Evolutionary conservation across 1,284 basidiomycete species (phyloP).

Genomic region (Austroboletus sp.): DNA sequence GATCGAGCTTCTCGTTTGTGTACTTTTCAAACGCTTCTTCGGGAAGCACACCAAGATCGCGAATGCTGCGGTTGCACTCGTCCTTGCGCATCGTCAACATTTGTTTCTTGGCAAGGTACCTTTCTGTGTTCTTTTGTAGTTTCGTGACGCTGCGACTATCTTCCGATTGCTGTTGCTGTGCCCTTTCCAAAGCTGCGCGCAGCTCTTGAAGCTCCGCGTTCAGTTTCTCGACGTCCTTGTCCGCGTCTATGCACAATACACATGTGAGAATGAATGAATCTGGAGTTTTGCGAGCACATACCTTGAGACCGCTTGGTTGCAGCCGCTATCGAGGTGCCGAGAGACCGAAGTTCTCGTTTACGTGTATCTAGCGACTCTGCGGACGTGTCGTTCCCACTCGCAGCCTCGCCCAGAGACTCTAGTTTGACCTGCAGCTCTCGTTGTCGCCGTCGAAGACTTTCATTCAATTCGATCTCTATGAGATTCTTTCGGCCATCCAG

Average conservation of each 20-base stretch:
- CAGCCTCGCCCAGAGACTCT: slow-evolving; percentile 64
- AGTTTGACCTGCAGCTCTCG: slow-evolving; percentile 75
- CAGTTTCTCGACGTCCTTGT: slow-evolving; percentile 66
- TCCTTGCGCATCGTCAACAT: slow-evolving; percentile 81
- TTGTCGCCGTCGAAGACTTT: slow-evolving; percentile 72
- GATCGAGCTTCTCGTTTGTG: slow-evolving; percentile 73
- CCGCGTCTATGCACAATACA: slow-evolving; percentile 44
- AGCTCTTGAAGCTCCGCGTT: slow-evolving; percentile 61
- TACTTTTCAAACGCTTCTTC: slow-evolving; percentile 98
- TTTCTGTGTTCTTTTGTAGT: slow-evolving; percentile 91
- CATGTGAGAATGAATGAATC: not conserved
- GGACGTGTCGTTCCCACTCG: slow-evolving; percentile 52
- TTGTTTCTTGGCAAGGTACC: slow-evolving; percentile 87
- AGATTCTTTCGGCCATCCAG: slow-evolving; percentile 72
- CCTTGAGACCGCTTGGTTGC: slow-evolving; percentile 62
- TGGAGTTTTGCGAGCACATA: slow-evolving; percentile 29
- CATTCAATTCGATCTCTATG: slow-evolving; percentile 89
- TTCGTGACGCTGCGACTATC: slow-evolving; percentile 79
- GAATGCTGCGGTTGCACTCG: slow-evolving; percentile 88
- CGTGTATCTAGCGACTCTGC: slow-evolving; percentile 64
- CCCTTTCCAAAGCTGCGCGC: slow-evolving; percentile 62
- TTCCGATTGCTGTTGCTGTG: slow-evolving; percentile 78
- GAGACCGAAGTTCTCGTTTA: slow-evolving; percentile 58
- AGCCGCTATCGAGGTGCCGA: slow-evolving; percentile 61
- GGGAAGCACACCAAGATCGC: slow-evolving; percentile 91